Evolutionary conservation across 495 filamentous ascomycete species (phyloP).

Genomic region (Penicillium cosmopolitanum): DNA sequence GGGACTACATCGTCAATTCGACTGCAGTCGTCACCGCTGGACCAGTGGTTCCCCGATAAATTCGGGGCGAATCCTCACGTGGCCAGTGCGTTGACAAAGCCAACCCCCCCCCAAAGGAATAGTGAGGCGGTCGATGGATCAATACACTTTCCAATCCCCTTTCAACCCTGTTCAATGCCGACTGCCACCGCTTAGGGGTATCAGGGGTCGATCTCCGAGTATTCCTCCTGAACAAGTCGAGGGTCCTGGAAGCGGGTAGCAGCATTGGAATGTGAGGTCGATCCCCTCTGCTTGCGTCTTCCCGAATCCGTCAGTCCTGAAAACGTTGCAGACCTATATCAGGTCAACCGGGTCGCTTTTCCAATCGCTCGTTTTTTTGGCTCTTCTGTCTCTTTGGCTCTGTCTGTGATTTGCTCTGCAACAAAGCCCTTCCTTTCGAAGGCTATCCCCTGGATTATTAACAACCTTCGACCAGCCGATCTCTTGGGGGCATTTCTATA

Average conservation of each 20-base stretch:
- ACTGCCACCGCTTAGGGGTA: background rate
- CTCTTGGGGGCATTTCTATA: background rate
- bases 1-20: slow-evolving; percentile 15
- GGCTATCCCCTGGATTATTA: background rate
- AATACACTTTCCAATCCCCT: background rate
- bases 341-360: slow-evolving; percentile 33
- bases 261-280: slow-evolving; percentile 29
- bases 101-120: background rate
- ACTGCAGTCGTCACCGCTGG: slow-evolving; percentile 16
- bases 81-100: slow-evolving; percentile 25
- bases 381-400: slow-evolving; percentile 3
- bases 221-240: background rate
- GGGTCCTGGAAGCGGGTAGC: slow-evolving; percentile 25
- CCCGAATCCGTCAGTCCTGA: slow-evolving; percentile 33
- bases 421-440: background rate
- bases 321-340: slow-evolving; percentile 33
- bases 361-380: slow-evolving; percentile 18
- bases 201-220: slow-evolving; percentile 5
- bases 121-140: slow-evolving; percentile 6
- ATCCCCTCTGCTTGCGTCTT: slow-evolving; percentile 29
- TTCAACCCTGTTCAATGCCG: slow-evolving; percentile 5
- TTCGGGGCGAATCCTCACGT: slow-evolving; percentile 21
- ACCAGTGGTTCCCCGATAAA: slow-evolving; percentile 24
- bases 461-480: too few relatives aligned
- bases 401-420: slow-evolving; percentile 3